Conservation (phyloP, 2,329 filamentous ascomycete genomes). For the Aspergillus sclerotialis region DNA sequence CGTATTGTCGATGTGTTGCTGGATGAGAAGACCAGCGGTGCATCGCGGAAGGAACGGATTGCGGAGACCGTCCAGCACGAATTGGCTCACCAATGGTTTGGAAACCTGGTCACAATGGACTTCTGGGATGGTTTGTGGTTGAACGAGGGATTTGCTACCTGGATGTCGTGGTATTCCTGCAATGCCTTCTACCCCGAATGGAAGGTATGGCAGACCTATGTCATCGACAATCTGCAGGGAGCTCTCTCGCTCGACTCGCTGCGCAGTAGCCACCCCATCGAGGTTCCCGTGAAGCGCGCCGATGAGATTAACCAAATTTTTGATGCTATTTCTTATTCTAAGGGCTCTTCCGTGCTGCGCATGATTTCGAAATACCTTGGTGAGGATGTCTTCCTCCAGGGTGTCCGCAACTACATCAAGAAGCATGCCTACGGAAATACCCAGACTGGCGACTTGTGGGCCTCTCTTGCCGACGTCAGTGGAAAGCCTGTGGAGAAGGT, state of each 20-base stretch:
- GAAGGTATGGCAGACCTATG: constrained; percentile 96
- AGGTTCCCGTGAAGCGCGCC: constrained; percentile 89
- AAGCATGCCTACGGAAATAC: constrained; percentile 98
- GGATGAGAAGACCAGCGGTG: constrained; percentile 85
- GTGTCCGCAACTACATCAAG: constrained; percentile 83
- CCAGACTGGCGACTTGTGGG: constrained; percentile 83
- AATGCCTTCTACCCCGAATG: constrained; percentile 95
- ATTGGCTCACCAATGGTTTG: constrained; percentile 96
- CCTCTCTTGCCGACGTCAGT: constrained; percentile 76
- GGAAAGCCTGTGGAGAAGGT: constrained; percentile 85
- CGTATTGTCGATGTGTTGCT: constrained; percentile 84
- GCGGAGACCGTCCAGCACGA: constrained; percentile 96
- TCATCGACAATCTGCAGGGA: constrained; percentile 84
- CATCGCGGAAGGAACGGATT: constrained; percentile 83
- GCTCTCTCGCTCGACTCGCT: constrained; percentile 83
- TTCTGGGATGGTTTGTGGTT: constrained; percentile 98
- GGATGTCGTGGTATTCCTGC: constrained; percentile 92
- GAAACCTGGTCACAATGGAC: constrained; percentile 95
- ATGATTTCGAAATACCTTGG: constrained; percentile 97
- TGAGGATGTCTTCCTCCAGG: constrained; percentile 87
- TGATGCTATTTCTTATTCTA: constrained; percentile 94
- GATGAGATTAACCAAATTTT: constrained; percentile 99
- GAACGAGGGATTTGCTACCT: constrained; percentile 86
- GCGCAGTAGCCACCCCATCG: constrained; percentile 91
- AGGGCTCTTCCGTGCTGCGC: constrained; percentile 88